Evolutionary conservation across 345 rosid genomes (phyloP), one percentile per base, ranked within the genome.

Genomic region (Abelmoschus esculentus): DNA sequence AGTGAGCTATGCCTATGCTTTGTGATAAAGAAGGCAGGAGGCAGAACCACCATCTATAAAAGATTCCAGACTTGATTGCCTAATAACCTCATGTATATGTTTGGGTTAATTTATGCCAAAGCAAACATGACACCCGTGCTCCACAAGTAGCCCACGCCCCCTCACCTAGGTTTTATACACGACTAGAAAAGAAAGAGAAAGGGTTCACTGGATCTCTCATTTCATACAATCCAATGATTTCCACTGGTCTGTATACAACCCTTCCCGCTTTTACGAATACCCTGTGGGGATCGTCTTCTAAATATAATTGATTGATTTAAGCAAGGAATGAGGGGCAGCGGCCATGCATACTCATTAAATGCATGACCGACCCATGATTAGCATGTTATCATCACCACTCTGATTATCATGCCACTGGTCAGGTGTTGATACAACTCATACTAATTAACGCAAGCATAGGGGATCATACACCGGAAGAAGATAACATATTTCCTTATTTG

Each of bases 1-100:
- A 28, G 73, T 60, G 77, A 76, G 80, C 56, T 74, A 77, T 66
- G 67, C 72, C 3, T 57, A 55, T 55, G 61, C 61, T 57, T 26
- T 57, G 34, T 57, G 8, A 57, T 28, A 57, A 26, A 57, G 28
- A 28, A 32, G 61, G 1, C 28, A 2, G 3, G 49, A 49, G n/a
- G 14, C 31, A 52, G 26, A 22, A 22, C 29, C 13, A 19, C 28
- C 29, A n/a, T 1, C 26, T 19, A 11, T 10, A 22, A 28, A 28
- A 57, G 61, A 57, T 57, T 57, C 32, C 44, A 13, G 9, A 32
- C 6, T 32, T 32, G 5, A 32, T 22, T 22, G 26, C 26, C 26
- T 22, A 22, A 22, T 32, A 32, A 6, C 13, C 2, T 32, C 12
- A 2, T 46, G 49, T 44, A 50, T 17, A 7, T 50, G 7, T 0